Base-by-base conservation (phyloP, 2,329 filamentous ascomycete species). In the Phyllachora maydis region DNA sequence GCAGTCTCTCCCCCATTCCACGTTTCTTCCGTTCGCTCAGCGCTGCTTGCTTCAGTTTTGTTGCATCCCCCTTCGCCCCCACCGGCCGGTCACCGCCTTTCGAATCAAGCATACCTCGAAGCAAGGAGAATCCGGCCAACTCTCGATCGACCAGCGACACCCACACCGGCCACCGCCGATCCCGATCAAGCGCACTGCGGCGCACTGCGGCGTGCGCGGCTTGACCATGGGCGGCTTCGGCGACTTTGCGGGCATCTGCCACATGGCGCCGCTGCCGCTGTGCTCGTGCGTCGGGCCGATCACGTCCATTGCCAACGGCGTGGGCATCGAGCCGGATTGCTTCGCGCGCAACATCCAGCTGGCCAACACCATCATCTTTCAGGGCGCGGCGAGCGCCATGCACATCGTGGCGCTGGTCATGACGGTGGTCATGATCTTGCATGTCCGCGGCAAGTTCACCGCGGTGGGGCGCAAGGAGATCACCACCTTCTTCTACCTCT, bases 321-420 rank as follows among this genome's bases (percentile, higher is more conserved):
- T 72, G 8, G 78, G 82, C 35, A 88, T 93, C 34, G 74, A 92
- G 46, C 70, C 88, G 27, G 67, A 71, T 41, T 98, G 88, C 58
- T 95, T 85, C 53, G 78, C 88, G 29, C 72, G 88, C 29, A 90
- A 88, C 40, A 85, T 98, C 47, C 83, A 93, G 50, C 52, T 95
- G 35, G 88, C 83, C 36, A 98, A 98, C 54, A 98, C 88, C 19
- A 85, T 95, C 53, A 98, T 98, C 42, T 98, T 98, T 46, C 72
- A 95, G 52, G 79, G 73, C 42, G 88, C 83, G 14, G 71, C 82
- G 12, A 79, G 78, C 31, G 82, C 85, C 42, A 78, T 88, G 53
- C 88, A 98, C 49, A 95, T 98, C 35, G 55, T 76, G 27, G 79
- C 85, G 9, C 57, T 98, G 29, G 56, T 71, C 37, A 93, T 98